phyloP scores from a whole-genome alignment of 768 basidiomycete species.

The Pisolithus marmoratus region DNA sequence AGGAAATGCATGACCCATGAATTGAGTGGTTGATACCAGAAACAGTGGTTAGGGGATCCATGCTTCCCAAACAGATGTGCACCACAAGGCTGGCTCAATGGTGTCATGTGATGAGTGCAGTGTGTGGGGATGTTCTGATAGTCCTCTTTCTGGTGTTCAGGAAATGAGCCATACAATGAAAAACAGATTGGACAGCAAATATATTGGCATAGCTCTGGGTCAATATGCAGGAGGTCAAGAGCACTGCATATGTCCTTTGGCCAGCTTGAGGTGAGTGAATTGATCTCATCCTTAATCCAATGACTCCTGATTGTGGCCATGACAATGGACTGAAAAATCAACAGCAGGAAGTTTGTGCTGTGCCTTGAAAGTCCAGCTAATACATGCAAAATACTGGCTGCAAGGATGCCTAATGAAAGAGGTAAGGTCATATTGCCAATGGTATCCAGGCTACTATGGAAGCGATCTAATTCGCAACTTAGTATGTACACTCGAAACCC shows the following conservation, averaged over 20 bases:
- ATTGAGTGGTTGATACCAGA: constrained; percentile 22
- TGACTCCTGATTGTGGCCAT: neutral
- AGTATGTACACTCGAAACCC: neutral
- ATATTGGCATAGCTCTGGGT: constrained; percentile 11
- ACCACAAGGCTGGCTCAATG: constrained; percentile 9
- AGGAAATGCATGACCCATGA: constrained; percentile 24
- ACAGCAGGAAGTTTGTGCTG: neutral
- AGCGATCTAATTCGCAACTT: neutral
- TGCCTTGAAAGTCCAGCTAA: neutral
- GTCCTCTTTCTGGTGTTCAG: neutral
- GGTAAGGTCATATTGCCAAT: neutral
- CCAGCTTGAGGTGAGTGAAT: neutral
- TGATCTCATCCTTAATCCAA: neutral
- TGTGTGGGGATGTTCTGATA: constrained; percentile 10
- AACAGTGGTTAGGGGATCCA: constrained; percentile 5
- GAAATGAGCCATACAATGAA: constrained; percentile 11
- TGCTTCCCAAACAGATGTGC: neutral
- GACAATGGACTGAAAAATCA: too few relatives aligned
- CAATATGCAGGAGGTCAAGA: constrained; percentile 10
- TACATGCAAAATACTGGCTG: neutral
- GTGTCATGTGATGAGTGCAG: constrained; percentile 13
- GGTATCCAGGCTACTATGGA: neutral
- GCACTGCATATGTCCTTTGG: constrained; percentile 15
- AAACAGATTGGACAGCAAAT: constrained; percentile 27
- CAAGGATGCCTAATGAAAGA: neutral